These are phyloP conservation scores for Diaporthe sp. DNA, from an alignment of 2,329 filamentous ascomycete species.

Conservation along the genomic window DNA sequence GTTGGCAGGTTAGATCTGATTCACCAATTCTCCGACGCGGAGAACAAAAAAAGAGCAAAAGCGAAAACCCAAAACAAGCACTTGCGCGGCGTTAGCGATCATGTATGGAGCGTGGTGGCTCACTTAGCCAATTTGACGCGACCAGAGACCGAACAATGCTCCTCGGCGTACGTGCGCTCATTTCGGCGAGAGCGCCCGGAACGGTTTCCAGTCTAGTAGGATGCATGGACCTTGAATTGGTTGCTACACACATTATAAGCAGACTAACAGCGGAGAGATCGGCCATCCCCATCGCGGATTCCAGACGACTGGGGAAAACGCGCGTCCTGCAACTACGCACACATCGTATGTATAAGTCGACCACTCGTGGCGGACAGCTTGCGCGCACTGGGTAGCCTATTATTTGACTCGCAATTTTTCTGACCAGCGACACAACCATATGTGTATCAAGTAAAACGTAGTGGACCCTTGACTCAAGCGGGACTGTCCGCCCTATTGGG, in stretches of 20 bases:
- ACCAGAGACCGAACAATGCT: constrained; percentile 6
- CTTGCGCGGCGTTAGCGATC: constrained; percentile 17
- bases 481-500: not conserved
- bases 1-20: constrained; percentile 40
- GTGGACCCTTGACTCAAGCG: not conserved
- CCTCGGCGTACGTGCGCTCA: constrained; percentile 21
- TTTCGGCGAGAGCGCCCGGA: not conserved
- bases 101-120: constrained; percentile 9
- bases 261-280: constrained; percentile 25
- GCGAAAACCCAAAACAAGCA: constrained; percentile 37
- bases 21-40: constrained; percentile 12
- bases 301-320: not conserved
- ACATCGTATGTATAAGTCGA: constrained; percentile 11
- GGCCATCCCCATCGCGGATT: not conserved
- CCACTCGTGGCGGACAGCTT: constrained; percentile 1
- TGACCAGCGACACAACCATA: not conserved
- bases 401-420: not conserved
- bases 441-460: not conserved
- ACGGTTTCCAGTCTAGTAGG: constrained; percentile 18
- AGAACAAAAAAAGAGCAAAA: constrained; percentile 32
- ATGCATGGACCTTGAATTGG: constrained; percentile 23
- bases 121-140: constrained; percentile 1
- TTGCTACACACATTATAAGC: constrained; percentile 37
- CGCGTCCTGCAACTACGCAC: constrained; percentile 3
- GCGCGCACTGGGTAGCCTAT: not conserved